phyloP scores from a whole-genome alignment of 1,284 basidiomycete species.

The Microbotryomycetes sp. region DNA sequence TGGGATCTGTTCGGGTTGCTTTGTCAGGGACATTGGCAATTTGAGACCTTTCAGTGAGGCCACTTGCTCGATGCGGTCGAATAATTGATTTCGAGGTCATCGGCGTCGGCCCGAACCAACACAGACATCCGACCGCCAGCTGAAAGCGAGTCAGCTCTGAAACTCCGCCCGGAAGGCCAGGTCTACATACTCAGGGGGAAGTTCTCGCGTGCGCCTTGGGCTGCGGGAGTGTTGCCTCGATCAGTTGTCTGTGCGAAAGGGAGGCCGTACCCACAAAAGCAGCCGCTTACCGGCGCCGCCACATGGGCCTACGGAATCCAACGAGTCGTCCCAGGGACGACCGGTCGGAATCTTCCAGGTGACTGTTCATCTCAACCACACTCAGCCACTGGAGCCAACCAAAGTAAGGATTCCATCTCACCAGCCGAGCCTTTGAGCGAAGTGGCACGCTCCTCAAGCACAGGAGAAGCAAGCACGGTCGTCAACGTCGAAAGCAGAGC shows the following conservation, averaged over 20 bases:
- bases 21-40: no score
- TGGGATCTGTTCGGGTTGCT: background rate
- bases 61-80: background rate
- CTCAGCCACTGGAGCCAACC: background rate
- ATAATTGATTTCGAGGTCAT: background rate
- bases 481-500: no score
- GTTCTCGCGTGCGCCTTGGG: background rate
- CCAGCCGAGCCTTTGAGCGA: background rate
- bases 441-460: background rate
- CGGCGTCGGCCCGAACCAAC: background rate
- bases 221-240: no score
- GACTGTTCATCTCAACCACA: background rate
- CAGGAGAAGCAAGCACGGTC: no score
- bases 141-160: background rate
- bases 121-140: background rate
- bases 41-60: no score
- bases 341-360: background rate
- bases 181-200: background rate
- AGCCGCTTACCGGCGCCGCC: background rate
- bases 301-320: background rate
- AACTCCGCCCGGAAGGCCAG: background rate
- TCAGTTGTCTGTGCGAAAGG: background rate
- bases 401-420: background rate
- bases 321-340: background rate
- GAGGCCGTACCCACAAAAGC: background rate